These are phyloP conservation scores for Stephanodiscus minutulus DNA, from an alignment of 108 stramenopile species.

Conservation along the genomic window DNA sequence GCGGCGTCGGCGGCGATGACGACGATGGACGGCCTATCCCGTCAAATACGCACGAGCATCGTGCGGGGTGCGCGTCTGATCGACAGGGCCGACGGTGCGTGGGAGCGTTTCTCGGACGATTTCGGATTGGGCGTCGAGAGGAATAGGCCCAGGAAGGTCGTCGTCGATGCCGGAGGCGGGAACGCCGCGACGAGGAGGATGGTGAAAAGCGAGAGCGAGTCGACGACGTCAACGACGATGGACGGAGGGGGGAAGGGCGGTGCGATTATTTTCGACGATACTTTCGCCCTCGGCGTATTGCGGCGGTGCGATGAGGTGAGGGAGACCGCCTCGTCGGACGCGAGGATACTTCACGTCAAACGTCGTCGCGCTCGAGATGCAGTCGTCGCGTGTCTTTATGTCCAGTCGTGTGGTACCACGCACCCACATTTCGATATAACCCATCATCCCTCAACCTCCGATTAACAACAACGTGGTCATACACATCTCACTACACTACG, in stretches of 20 bases:
- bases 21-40: conserved; percentile 20
- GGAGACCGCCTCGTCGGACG: too few relatives aligned
- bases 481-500: background rate
- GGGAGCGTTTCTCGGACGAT: conserved; percentile 79
- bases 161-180: conserved; percentile 17
- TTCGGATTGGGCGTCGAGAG: conserved; percentile 62
- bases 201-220: background rate
- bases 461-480: background rate
- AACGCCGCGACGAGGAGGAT: conserved; percentile 6
- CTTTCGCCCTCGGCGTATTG: conserved; percentile 15
- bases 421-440: background rate
- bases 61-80: conserved; percentile 82
- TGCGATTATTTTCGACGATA: conserved; percentile 5
- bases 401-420: background rate
- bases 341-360: background rate
- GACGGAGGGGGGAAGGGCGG: background rate
- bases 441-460: background rate
- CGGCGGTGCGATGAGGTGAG: conserved; percentile 43
- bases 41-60: conserved; percentile 49
- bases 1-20: too few relatives aligned
- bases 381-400: background rate
- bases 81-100: conserved; percentile 73
- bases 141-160: conserved; percentile 31
- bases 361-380: background rate
- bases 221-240: too few relatives aligned